Conservation (phyloP, 1,284 basidiomycete species). For the Amylostereum areolatum region DNA sequence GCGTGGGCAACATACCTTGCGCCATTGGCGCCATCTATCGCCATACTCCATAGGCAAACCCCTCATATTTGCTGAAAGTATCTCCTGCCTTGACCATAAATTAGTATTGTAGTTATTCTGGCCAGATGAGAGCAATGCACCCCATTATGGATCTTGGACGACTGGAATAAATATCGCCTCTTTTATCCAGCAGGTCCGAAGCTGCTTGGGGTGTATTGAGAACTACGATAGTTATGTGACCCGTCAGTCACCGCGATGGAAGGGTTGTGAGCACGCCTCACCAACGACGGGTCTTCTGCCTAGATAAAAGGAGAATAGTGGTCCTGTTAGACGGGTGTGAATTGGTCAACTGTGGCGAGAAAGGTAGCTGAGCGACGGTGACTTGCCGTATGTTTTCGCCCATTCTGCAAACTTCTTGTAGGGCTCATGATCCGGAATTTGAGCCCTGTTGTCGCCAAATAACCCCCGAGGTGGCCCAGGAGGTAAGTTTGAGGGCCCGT, state of each 20-base stretch:
- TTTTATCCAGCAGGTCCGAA: conserved; percentile 3
- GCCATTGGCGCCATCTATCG: not conserved
- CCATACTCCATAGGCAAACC: not conserved
- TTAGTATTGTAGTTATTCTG: too few species aligned
- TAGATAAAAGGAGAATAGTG: not conserved
- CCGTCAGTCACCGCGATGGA: not conserved
- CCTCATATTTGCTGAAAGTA: not conserved
- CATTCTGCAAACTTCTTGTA: not conserved
- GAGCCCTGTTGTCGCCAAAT: too few species aligned
- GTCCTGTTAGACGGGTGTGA: not conserved
- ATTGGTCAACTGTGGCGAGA: not conserved
- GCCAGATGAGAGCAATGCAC: not conserved
- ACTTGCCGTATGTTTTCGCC: not conserved
- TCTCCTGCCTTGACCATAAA: not conserved
- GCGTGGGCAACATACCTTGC: not conserved
- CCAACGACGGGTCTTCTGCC: not conserved
- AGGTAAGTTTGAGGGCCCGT: too few species aligned
- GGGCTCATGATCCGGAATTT: not conserved
- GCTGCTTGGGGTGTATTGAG: conserved; percentile 2
- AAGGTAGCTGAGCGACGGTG: not conserved
- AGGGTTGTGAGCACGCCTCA: not conserved
- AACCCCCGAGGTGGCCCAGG: too few species aligned
- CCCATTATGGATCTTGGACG: not conserved
- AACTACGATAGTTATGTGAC: not conserved
- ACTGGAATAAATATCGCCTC: conserved; percentile 4